Base-by-base conservation (phyloP, 805 yeast species). In the Candida coleopterorum region DNA sequence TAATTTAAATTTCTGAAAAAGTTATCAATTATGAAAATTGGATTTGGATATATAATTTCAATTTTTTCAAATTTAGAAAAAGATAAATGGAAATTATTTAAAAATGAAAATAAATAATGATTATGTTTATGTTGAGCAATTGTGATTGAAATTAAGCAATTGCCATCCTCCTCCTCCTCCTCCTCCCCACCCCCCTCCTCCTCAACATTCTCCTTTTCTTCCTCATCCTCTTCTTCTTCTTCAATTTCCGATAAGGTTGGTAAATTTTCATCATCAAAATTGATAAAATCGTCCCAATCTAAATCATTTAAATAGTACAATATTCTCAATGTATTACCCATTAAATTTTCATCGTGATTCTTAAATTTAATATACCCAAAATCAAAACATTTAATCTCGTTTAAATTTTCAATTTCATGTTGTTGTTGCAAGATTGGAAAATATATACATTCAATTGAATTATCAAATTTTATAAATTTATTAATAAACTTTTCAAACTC, bases 361-460 rank as follows among this genome's bases (percentile, higher is more conserved):
- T 39, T 38, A 44, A 74, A 76, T 36, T 71, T 73, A 25, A 80
- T 65, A 45, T 72, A 80, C 0, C 80, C 85, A 45, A 72, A 75
- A 10, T 71, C 72, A 10, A 40, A 28, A 9, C 34, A 35, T 41
- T 67, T 60, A 27, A 65, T 49, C 15, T 41, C 39, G 14, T 50
- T 50, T 17, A 15, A 31, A 14, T 43, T 31, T 3, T 40, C 42
- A 12, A 12, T 7, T 9, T 41, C 12, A 23, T 23, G 8, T 4
- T 31, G 8, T 20, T 20, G 22, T 7, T 40, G 29, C 29, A 26
- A 9, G 22, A 43, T 29, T 2, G 88, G 88, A 44, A 80, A 58
- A 40, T 73, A 74, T 9, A 74, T 62, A 1, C 75, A 62, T 15
- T 68, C 74, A 20, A 83, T 66, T 10, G 59, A 62, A 17, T 75